Evolutionary conservation across 2,329 filamentous ascomycete genomes (phyloP).

Genomic region (Neonectria ditissima): DNA sequence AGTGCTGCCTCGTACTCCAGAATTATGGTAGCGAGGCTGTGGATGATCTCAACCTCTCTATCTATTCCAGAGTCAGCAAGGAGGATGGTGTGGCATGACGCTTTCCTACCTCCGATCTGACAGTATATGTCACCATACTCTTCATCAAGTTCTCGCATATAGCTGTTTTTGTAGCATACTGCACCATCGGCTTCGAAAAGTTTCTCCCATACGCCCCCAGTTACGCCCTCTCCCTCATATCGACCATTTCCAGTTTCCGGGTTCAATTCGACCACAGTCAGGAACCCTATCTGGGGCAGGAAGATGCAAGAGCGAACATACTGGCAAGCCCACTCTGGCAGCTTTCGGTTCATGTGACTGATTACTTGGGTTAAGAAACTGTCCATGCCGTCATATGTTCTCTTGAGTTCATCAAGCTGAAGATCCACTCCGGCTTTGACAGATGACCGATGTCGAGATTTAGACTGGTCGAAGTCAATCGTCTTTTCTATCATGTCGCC

Average conservation of each 20-base stretch:
- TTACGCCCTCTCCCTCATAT: slow-evolving; percentile 70
- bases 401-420: slow-evolving; percentile 82
- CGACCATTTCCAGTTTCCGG: slow-evolving; percentile 65
- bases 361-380: slow-evolving; percentile 77
- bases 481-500: slow-evolving; percentile 78
- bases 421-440: slow-evolving; percentile 78
- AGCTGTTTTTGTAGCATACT: slow-evolving; percentile 87
- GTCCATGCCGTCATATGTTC: slow-evolving; percentile 81
- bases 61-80: slow-evolving; percentile 62
- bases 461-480: slow-evolving; percentile 84
- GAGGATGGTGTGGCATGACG: not conserved
- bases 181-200: slow-evolving; percentile 79
- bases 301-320: slow-evolving; percentile 83
- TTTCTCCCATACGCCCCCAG: slow-evolving; percentile 77
- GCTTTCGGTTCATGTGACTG: slow-evolving; percentile 68
- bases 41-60: slow-evolving; percentile 88
- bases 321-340: slow-evolving; percentile 69
- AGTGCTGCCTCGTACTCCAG: slow-evolving; percentile 77
- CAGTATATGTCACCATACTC: slow-evolving; percentile 88
- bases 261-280: slow-evolving; percentile 75
- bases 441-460: slow-evolving; percentile 76
- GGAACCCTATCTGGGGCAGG: slow-evolving; percentile 91
- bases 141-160: slow-evolving; percentile 84
- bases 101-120: slow-evolving; percentile 77
- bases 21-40: slow-evolving; percentile 78